phyloP scores from a whole-genome alignment of 2,329 filamentous ascomycete species.

The Exophiala xenobiotica region DNA sequence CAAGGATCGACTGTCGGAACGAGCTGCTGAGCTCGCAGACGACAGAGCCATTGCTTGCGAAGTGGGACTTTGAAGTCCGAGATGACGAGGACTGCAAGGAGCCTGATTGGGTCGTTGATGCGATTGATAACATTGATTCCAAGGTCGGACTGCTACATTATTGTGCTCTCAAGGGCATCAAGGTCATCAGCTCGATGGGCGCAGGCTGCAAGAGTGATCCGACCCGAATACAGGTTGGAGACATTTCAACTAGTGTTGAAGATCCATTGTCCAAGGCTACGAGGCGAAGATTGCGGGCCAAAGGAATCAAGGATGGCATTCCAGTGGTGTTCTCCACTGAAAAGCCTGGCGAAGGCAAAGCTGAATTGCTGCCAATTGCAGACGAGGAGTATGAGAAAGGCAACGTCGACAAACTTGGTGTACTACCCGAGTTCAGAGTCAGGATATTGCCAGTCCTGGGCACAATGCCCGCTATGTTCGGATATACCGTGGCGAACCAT shows the following conservation, averaged over 20 bases:
- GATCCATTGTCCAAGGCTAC: constrained; percentile 86
- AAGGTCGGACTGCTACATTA: constrained; percentile 90
- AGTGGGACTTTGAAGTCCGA: constrained; percentile 59
- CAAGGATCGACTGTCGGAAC: constrained; percentile 79
- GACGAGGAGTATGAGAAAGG: constrained; percentile 89
- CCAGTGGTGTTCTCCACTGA: constrained; percentile 92
- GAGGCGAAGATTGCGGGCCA: constrained; percentile 69
- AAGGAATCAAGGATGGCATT: constrained; percentile 80
- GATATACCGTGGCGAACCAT: constrained; percentile 87
- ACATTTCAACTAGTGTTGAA: constrained; percentile 84
- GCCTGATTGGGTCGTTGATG: constrained; percentile 90
- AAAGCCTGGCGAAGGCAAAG: constrained; percentile 85
- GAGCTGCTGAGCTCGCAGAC: constrained; percentile 73
- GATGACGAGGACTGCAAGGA: constrained; percentile 47
- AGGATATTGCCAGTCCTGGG: constrained; percentile 93
- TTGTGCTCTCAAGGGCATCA: constrained; percentile 73
- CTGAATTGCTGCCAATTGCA: constrained; percentile 77
- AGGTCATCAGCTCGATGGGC: constrained; percentile 92
- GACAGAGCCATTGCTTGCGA: constrained; percentile 65
- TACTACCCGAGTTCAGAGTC: constrained; percentile 88
- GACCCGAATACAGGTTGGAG: constrained; percentile 83
- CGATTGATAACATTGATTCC: constrained; percentile 97
- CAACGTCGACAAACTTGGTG: constrained; percentile 78
- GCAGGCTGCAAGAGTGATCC: constrained; percentile 88
- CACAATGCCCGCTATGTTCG: constrained; percentile 97